These are phyloP conservation scores for Leccinum olivaceopallidum DNA, from an alignment of 768 basidiomycete species.

Conservation along the genomic window DNA sequence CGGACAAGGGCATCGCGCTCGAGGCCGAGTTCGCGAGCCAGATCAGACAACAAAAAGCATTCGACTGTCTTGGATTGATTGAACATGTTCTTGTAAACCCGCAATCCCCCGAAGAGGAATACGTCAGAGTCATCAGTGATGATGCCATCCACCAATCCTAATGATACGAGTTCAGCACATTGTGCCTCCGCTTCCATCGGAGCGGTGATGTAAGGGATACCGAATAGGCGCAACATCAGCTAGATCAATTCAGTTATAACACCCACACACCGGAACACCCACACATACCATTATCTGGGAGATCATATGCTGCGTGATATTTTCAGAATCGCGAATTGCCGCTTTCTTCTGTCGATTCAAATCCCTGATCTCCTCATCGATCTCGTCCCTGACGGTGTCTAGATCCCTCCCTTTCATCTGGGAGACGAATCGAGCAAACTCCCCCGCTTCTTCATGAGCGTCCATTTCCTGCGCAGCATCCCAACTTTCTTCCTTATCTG, in stretches of 20 bases:
- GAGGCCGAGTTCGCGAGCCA: constrained; percentile 84
- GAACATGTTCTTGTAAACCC: constrained; percentile 99
- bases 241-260: constrained; percentile 31
- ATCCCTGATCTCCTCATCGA: constrained; percentile 85
- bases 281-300: constrained; percentile 69
- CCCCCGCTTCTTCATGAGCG: constrained; percentile 73
- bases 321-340: constrained; percentile 92
- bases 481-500: constrained; percentile 50
- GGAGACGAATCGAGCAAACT: constrained; percentile 91
- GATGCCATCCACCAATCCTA: constrained; percentile 92
- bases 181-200: constrained; percentile 99
- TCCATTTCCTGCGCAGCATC: constrained; percentile 90
- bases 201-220: constrained; percentile 97
- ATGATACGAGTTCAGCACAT: constrained; percentile 85
- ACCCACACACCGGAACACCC: constrained; percentile 1
- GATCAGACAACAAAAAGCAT: constrained; percentile 84
- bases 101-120: constrained; percentile 92
- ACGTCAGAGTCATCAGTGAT: constrained; percentile 99
- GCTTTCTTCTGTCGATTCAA: constrained; percentile 83
- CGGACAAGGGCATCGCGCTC: constrained; percentile 84
- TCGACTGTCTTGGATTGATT: constrained; percentile 99
- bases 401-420: constrained; percentile 87
- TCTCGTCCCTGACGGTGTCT: constrained; percentile 79
- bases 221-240: constrained; percentile 91
- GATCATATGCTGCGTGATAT: constrained; percentile 94